phyloP scores from a whole-genome alignment of 176 grass and related monocot species.

The Typha latifolia region DNA sequence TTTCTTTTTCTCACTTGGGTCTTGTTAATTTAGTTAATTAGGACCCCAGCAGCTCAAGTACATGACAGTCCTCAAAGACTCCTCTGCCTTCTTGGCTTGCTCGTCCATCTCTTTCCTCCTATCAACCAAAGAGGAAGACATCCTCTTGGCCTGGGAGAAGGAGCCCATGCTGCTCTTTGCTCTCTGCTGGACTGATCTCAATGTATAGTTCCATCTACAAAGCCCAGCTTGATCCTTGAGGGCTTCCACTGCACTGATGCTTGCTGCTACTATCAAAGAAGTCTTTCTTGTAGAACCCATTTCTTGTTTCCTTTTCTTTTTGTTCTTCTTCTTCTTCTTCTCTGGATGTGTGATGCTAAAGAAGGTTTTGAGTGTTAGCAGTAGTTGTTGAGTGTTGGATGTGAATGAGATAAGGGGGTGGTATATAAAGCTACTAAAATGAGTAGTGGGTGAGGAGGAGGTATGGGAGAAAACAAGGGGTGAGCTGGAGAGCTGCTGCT shows the following conservation, averaged over 20 bases:
- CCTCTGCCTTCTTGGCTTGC: slow-evolving; percentile 32
- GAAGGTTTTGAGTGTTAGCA: no score
- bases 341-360: no score
- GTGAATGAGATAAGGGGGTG: no score
- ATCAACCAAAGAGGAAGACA: slow-evolving; percentile 1
- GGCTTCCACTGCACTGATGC: slow-evolving; percentile 53
- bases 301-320: neutral
- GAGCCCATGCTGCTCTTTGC: slow-evolving; percentile 22
- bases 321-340: neutral
- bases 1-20: no score
- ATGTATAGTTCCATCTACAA: slow-evolving; percentile 65
- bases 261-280: slow-evolving; percentile 42
- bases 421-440: no score
- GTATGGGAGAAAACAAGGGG: no score
- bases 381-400: no score
- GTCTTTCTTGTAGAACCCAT: slow-evolving; percentile 34
- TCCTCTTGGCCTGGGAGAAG: slow-evolving; percentile 17
- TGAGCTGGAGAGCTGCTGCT: no score
- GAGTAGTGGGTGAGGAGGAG: no score
- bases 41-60: slow-evolving; percentile 58
- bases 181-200: slow-evolving; percentile 24
- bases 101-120: neutral
- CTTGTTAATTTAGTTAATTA: slow-evolving; percentile 8
- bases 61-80: slow-evolving; percentile 50
- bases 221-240: slow-evolving; percentile 61